Evolutionary conservation across 495 filamentous ascomycete genomes (phyloP).

Genomic region (Pseudomonodictys pantanalensis): DNA sequence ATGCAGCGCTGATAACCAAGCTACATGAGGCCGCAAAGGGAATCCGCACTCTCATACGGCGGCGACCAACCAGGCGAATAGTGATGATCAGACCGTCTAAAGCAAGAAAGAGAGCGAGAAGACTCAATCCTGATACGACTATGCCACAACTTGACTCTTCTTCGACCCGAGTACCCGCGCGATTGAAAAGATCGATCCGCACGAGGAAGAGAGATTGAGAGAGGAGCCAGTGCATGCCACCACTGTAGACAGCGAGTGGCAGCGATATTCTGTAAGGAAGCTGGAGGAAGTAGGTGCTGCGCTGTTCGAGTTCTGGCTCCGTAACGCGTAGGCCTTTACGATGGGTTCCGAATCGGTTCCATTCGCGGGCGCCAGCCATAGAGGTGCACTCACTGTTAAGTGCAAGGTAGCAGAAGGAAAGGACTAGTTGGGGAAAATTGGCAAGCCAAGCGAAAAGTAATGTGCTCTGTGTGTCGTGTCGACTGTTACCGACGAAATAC

Average conservation of each 20-base stretch:
- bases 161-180: not conserved
- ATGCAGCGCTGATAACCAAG: not conserved
- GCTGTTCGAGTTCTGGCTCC: conserved; percentile 1
- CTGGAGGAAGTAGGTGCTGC: conserved; percentile 15
- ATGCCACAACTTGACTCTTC: not conserved
- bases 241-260: not conserved
- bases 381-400: not conserved
- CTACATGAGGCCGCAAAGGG: not conserved
- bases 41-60: not conserved
- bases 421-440: not conserved
- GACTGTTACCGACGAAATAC: not conserved
- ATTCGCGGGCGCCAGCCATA: conserved; percentile 6
- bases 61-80: not conserved
- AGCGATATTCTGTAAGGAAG: conserved; percentile 9
- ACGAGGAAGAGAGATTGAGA: conserved; percentile 17
- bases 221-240: conserved; percentile 7
- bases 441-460: not conserved
- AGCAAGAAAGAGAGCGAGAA: not conserved
- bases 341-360: not conserved
- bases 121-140: not conserved
- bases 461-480: not conserved
- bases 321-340: conserved; percentile 11
- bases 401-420: conserved; percentile 9
- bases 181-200: not conserved
- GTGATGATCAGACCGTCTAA: not conserved